These are phyloP conservation scores for Agrocybe chaxingu DNA, from an alignment of 768 basidiomycete genomes.

Conservation along the genomic window DNA sequence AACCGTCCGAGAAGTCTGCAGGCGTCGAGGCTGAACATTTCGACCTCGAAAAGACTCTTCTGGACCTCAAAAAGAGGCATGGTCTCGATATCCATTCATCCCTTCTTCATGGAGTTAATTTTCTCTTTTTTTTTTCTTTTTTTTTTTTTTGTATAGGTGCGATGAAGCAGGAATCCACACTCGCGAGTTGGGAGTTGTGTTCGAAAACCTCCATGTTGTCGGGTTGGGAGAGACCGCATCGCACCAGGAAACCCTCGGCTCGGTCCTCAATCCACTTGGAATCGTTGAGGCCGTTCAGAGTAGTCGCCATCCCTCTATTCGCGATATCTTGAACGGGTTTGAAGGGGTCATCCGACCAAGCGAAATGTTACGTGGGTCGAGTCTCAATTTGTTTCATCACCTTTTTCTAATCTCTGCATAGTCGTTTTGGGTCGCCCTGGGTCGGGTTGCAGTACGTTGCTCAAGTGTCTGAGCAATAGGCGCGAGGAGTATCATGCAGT, in stretches of 20 bases:
- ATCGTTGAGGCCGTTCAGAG: slow-evolving; percentile 43
- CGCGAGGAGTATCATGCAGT: slow-evolving; percentile 66
- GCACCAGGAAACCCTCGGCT: slow-evolving; percentile 56
- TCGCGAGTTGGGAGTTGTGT: slow-evolving; percentile 60
- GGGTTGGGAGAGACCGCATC: slow-evolving; percentile 55
- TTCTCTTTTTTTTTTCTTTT: no score
- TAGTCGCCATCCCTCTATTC: slow-evolving; percentile 57
- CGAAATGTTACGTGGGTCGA: slow-evolving; percentile 71
- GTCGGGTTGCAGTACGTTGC: slow-evolving; percentile 80
- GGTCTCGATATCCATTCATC: no score
- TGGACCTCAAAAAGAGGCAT: no score
- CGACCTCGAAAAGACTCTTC: no score
- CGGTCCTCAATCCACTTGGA: slow-evolving; percentile 51
- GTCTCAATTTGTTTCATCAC: no score
- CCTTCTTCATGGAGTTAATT: no score
- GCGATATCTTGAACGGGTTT: slow-evolving; percentile 61
- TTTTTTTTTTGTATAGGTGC: slow-evolving; percentile 26
- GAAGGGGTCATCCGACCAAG: slow-evolving; percentile 66
- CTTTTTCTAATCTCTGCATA: slow-evolving; percentile 18
- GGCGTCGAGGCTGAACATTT: no score
- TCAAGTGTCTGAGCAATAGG: slow-evolving; percentile 79
- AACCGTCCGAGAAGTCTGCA: no score
- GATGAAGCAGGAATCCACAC: slow-evolving; percentile 42
- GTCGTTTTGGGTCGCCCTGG: slow-evolving; percentile 86
- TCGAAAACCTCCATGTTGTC: slow-evolving; percentile 56